Conservation (phyloP, 2,329 filamentous ascomycete species). For the Xylaria sp. region DNA sequence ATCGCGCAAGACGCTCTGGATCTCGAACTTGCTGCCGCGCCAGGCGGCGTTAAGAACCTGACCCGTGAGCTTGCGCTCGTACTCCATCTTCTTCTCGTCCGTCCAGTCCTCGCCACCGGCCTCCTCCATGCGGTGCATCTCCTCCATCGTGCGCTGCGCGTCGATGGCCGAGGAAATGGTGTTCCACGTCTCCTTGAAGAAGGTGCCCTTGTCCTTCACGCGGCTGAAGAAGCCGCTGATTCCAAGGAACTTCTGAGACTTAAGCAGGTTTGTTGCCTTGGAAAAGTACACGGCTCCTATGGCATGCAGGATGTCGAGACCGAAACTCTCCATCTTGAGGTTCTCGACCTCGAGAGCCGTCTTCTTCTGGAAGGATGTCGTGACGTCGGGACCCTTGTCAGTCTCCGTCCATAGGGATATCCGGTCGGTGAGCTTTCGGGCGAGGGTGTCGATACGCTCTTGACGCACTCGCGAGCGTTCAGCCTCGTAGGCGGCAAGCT, state of each 20-base stretch:
- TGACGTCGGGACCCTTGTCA: slow-evolving; percentile 81
- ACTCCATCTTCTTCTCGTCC: slow-evolving; percentile 92
- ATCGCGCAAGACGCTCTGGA: slow-evolving; percentile 89
- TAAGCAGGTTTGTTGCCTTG: slow-evolving; percentile 82
- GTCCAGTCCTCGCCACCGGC: slow-evolving; percentile 96
- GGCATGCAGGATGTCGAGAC: slow-evolving; percentile 90
- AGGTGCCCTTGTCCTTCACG: slow-evolving; percentile 90
- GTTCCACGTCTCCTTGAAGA: slow-evolving; percentile 98
- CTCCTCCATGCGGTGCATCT: slow-evolving; percentile 96
- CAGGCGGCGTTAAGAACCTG: slow-evolving; percentile 97
- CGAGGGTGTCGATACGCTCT: slow-evolving; percentile 80
- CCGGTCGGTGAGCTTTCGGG: slow-evolving; percentile 80
- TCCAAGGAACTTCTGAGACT: slow-evolving; percentile 94
- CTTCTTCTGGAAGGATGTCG: slow-evolving; percentile 86
- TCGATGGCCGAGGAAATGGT: slow-evolving; percentile 95
- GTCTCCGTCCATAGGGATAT: slow-evolving; percentile 96
- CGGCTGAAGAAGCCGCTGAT: slow-evolving; percentile 92
- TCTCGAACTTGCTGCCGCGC: slow-evolving; percentile 95
- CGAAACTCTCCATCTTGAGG: slow-evolving; percentile 98
- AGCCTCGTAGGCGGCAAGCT: slow-evolving; percentile 79
- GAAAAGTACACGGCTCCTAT: slow-evolving; percentile 86
- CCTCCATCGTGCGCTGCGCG: slow-evolving; percentile 96
- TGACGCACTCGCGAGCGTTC: slow-evolving; percentile 80
- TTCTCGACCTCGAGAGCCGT: slow-evolving; percentile 93
- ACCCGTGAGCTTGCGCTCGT: slow-evolving; percentile 90